These are phyloP conservation scores for Pachysandra terminalis DNA, from an alignment of 164 flowering plant species.

Conservation along the genomic window DNA sequence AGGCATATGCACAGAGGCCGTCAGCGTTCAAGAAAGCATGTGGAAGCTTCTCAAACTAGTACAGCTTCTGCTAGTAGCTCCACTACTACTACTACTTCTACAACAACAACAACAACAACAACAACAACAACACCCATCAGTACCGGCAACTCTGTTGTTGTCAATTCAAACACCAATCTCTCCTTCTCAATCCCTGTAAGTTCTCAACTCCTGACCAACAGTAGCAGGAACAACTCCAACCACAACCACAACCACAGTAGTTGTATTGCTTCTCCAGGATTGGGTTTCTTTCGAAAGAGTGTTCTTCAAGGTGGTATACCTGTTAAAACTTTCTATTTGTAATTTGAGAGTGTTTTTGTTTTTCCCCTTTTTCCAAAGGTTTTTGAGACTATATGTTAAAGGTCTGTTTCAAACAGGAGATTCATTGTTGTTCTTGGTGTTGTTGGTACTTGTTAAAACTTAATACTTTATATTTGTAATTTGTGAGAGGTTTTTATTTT, in stretches of 20 bases:
- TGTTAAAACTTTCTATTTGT: neutral
- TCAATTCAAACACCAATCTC: slow-evolving; percentile 23
- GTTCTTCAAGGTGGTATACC: slow-evolving; percentile 33
- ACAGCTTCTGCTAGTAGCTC: neutral
- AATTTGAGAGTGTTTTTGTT: neutral
- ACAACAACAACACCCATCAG: neutral
- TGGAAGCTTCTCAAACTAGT: slow-evolving; percentile 18
- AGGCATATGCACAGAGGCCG: slow-evolving; percentile 29
- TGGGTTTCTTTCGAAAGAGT: slow-evolving; percentile 27
- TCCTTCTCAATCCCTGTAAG: slow-evolving; percentile 22
- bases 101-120: too few species aligned
- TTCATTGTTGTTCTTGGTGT: neutral
- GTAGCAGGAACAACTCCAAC: slow-evolving; percentile 27
- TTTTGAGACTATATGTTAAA: neutral
- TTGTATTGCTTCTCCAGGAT: slow-evolving; percentile 4
- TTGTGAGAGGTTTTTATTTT: neutral
- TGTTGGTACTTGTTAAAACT: neutral
- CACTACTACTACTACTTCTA: neutral
- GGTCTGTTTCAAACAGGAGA: neutral
- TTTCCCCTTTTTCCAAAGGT: neutral
- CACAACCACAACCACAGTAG: slow-evolving; percentile 6
- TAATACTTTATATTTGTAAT: neutral
- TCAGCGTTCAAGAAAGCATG: slow-evolving; percentile 34
- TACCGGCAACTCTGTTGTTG: neutral
- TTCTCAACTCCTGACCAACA: slow-evolving; percentile 5